Base-by-base conservation (phyloP, 768 basidiomycete genomes). In the Cystofilobasidium bisporidii region DNA sequence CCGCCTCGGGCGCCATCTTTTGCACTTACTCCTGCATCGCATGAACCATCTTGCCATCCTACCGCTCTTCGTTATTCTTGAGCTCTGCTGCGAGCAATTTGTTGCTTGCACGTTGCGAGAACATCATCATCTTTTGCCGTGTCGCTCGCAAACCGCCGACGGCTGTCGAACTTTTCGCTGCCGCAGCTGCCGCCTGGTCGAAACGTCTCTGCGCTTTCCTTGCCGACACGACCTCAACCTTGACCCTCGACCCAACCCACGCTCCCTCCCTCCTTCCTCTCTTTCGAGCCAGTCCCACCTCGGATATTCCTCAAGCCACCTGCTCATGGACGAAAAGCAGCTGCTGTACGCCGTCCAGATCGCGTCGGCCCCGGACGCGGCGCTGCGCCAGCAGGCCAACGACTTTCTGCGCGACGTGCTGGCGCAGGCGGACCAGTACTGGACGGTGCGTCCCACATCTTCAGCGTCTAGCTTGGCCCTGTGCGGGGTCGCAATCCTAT, bases 361-460 rank as follows among this genome's bases (percentile, higher is more conserved):
- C 3, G 68, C 68, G 6, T 45, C 57, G 12, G 38, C 43, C 17
- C 26, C 40, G 2, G 61, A 69, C 24, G 26, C 26, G n/a, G 11
- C 20, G 5, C 61, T 63, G 2, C 63, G 68, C 20, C 87, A 86
- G 67, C 87, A 93, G 76, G 93, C 93, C 40, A 81, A 96, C 72
- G 84, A 86, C 65, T 97, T 88, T 76, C 81, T 97, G 38, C 82
- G 84, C 33, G 83, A 81, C 65, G 81, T 96, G 70, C 87, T 89
- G 73, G 84, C 85, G 76, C 88, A 88, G 76, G 81, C 86, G 18
- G 80, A 81, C 24, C 77, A 80, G 66, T 77, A 79, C 38, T 97
- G 93, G 91, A 82, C 86, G 75, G 81, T 91, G 53, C 87, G 87
- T 80, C 83, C 40, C 80, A 90, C 55, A 91, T 90, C 74, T 82